Conservation (phyloP, 75 land plant genomes). For the Sequoiadendron giganteum region DNA sequence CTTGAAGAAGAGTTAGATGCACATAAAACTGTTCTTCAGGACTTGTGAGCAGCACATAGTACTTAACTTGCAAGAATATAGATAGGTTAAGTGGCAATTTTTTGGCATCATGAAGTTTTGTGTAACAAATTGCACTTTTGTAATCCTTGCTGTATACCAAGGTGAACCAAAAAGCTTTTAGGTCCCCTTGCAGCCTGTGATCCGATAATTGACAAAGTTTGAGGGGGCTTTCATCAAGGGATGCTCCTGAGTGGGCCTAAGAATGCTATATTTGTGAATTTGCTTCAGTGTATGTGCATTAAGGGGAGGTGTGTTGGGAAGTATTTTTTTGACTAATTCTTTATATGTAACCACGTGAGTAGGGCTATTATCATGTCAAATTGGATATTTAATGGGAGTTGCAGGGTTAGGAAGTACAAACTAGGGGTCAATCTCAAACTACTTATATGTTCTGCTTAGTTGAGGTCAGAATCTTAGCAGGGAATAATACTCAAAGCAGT, state of each 20-base stretch:
- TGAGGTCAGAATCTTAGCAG: not conserved
- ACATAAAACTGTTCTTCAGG: constrained; percentile 5
- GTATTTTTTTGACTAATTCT: not conserved
- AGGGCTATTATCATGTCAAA: not conserved
- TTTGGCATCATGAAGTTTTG: not conserved
- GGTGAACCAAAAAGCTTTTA: not conserved
- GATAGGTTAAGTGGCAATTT: not conserved
- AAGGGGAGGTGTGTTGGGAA: not conserved
- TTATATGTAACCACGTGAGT: not conserved
- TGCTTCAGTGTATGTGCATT: not conserved
- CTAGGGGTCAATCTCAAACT: not conserved
- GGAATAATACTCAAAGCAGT: not conserved
- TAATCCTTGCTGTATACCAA: not conserved
- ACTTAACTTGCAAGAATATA: not conserved
- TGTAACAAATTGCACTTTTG: not conserved
- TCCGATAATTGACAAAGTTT: not conserved
- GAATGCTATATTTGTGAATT: not conserved
- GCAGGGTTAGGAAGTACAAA: not conserved
- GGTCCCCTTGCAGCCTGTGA: not conserved
- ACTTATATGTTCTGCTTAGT: not conserved
- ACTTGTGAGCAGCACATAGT: not conserved
- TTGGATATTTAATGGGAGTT: not conserved
- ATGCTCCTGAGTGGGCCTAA: not conserved
- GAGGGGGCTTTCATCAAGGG: not conserved
- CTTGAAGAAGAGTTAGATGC: not conserved